phyloP scores from a whole-genome alignment of 331 rosid genomes.

The Acacia pycnantha region DNA sequence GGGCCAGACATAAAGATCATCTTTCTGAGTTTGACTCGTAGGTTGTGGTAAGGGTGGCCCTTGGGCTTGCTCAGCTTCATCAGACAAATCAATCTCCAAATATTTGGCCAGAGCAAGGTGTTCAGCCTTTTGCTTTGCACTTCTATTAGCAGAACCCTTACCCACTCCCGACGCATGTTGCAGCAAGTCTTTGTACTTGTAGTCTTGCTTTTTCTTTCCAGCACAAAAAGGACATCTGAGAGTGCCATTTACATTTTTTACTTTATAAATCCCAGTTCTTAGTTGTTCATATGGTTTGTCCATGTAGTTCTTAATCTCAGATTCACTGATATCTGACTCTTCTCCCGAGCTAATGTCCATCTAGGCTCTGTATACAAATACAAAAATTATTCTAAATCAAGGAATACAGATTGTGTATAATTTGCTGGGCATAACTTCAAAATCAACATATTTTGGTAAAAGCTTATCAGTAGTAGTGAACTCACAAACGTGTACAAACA shows the following conservation, averaged over 20 bases:
- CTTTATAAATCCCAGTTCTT: conserved; percentile 58
- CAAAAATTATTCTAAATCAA: conserved; percentile 16
- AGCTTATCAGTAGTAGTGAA: not conserved
- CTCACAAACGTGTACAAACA: not conserved
- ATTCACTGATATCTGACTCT: conserved; percentile 87
- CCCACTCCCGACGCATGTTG: conserved; percentile 94
- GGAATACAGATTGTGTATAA: not conserved
- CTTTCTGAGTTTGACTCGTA: conserved; percentile 41
- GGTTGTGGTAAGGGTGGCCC: conserved; percentile 39
- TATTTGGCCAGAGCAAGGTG: conserved; percentile 88
- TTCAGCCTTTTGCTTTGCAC: conserved; percentile 71
- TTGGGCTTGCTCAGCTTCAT: conserved; percentile 52
- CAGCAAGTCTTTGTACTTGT: conserved; percentile 76
- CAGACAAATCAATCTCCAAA: conserved; percentile 59
- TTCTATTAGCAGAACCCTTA: conserved; percentile 85
- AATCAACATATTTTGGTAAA: not conserved
- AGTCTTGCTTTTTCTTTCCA: conserved; percentile 94
- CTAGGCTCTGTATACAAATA: conserved; percentile 21
- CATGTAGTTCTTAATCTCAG: conserved; percentile 69
- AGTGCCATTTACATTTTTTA: conserved; percentile 62
- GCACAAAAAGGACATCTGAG: conserved; percentile 93
- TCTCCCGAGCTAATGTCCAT: conserved; percentile 91
- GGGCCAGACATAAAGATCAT: conserved; percentile 83
- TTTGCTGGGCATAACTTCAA: not conserved
- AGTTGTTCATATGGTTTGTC: conserved; percentile 79